Evolutionary conservation across 176 grass and related monocot genomes (phyloP).

Genomic region (Saccharum officinarum): DNA sequence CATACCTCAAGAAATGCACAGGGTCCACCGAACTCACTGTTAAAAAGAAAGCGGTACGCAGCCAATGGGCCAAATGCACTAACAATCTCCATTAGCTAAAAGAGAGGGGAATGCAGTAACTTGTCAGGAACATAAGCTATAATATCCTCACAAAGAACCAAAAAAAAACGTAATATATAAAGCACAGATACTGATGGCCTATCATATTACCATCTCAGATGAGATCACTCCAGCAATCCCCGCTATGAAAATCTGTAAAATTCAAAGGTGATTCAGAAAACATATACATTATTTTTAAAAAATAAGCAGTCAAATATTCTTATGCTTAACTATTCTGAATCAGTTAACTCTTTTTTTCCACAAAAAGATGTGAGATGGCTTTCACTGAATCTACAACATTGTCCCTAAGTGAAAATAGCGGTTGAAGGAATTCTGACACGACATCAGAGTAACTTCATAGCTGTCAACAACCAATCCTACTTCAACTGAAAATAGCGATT

Average conservation of each 20-base stretch:
- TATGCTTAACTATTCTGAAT: constrained; percentile 19
- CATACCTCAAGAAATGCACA: constrained; percentile 97
- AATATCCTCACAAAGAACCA: constrained; percentile 20
- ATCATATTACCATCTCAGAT: constrained; percentile 69
- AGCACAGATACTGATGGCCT: constrained; percentile 20
- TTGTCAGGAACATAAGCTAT: constrained; percentile 24
- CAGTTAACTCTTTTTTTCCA: not conserved
- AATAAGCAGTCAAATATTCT: not conserved
- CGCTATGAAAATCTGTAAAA: constrained; percentile 86
- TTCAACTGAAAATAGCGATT: not conserved
- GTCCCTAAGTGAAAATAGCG: not conserved
- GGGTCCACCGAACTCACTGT: constrained; percentile 59
- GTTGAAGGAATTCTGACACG: constrained; percentile 1
- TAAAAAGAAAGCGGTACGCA: constrained; percentile 67
- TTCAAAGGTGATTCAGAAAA: constrained; percentile 38
- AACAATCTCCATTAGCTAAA: constrained; percentile 95
- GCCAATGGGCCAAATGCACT: constrained; percentile 76
- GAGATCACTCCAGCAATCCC: constrained; percentile 79
- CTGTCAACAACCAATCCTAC: not conserved
- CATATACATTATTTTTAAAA: not conserved
- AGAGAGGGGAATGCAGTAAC: constrained; percentile 29
- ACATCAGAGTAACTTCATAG: not conserved
- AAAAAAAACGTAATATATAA: constrained; percentile 31
- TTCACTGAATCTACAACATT: not conserved
- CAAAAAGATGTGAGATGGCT: not conserved